A percentile compares a stretch with the other conserved stretches of the same genome.
Evolutionary conservation across 768 basidiomycete genomes (phyloP).

Genomic region (Suillus brevipes): DNA sequence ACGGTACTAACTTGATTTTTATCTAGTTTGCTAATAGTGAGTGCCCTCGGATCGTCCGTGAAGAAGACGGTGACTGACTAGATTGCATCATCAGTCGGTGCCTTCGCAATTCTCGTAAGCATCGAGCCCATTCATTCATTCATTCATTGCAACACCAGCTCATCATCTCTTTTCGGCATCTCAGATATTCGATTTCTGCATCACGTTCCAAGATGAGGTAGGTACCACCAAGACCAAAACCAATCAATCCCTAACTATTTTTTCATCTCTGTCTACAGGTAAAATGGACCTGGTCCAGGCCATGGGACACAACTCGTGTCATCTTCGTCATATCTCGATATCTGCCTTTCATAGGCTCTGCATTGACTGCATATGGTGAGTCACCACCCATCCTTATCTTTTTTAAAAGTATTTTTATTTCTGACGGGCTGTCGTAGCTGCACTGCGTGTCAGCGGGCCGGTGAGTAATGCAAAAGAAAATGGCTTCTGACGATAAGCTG

Average conservation of each 20-base stretch:
- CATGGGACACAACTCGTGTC: slow-evolving; percentile 17
- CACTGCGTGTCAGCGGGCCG: slow-evolving; percentile 9
- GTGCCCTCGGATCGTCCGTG: neutral
- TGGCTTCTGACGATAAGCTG: slow-evolving; percentile 6
- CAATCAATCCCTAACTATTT: too few species aligned
- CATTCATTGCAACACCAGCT: neutral
- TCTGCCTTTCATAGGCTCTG: slow-evolving; percentile 18
- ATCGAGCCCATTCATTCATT: neutral
- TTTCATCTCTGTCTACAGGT: slow-evolving; percentile 10
- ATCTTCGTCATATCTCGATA: slow-evolving; percentile 23
- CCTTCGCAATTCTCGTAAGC: slow-evolving; percentile 18
- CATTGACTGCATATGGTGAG: slow-evolving; percentile 18
- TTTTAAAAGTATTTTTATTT: neutral
- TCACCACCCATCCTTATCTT: slow-evolving; percentile 1
- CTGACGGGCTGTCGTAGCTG: neutral
- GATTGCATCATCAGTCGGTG: slow-evolving; percentile 15
- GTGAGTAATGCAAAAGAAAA: neutral
- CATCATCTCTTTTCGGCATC: neutral
- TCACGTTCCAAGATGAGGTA: slow-evolving; percentile 15
- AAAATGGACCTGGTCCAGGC: slow-evolving; percentile 21
- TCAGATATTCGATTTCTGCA: slow-evolving; percentile 13
- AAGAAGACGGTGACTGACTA: neutral
- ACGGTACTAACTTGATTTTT: neutral
- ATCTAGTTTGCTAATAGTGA: slow-evolving; percentile 18
- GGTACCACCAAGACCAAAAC: neutral